Base-by-base conservation (phyloP, 257 asterid species). In the Agastache rugosa region DNA sequence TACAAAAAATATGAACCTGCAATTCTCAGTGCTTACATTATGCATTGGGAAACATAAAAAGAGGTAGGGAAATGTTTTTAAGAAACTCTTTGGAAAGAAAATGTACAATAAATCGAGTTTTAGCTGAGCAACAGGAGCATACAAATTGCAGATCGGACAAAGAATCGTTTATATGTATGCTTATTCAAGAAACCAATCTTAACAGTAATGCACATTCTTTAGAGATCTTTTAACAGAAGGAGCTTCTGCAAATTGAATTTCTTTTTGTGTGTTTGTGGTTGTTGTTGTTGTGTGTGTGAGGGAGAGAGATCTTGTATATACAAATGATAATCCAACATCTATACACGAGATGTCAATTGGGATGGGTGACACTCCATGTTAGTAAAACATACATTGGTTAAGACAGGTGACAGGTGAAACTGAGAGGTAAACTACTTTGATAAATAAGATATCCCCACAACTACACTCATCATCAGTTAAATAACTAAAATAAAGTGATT, bases 331-430 rank as follows among this genome's bases (percentile, higher is more conserved):
- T 8, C 66, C 66, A 39, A 53, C 29, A 63, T 19, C 22, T 12
- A 20, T 6, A 51, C 11, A 29, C 48, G 39, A 48, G 1, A 37
- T 31, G 39, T 8, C 63, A 75, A 42, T 25, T 65, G 11, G 59
- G 73, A 64, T 53, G 29, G 59, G 31, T 37, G 42, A 55, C 56
- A 74, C 69, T 50, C 41, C 11, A 25, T 35, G 11, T 11, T 53
- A 54, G 67, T 25, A 19, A 65, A 66, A 22, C 64, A 22, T 65
- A 39, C 25, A 53, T 41, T 8, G 8, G 58, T 41, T n/a, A 64
- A 6, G 27, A 53, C 16, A 47, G 16, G 51, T 1, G 61, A 20
- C 8, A 3, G n/a, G 47, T 8, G 16, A 35, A 37, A 17, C 12
- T 19, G 34, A 63, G 69, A 37, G 47, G 69, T 20, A 39, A 39